Evolutionary conservation across 345 rosid genomes (phyloP).

Genomic region (Eucalyptus regnans): DNA sequence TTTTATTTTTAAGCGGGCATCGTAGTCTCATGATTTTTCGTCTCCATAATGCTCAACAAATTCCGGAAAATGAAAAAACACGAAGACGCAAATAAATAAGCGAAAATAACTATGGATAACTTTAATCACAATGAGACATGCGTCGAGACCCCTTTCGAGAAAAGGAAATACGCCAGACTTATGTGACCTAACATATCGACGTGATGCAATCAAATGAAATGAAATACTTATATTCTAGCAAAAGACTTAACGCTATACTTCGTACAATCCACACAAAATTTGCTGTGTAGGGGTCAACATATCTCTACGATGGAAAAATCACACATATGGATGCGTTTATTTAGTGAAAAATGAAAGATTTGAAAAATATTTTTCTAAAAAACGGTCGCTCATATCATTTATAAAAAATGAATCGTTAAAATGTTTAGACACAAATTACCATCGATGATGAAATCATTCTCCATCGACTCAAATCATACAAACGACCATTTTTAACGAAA

Average conservation of each 20-base stretch:
- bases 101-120: neutral
- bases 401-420: rapidly evolving
- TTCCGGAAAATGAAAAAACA: neutral
- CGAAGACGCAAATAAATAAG: neutral
- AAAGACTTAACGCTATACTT: rapidly evolving
- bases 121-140: neutral
- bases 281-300: too few relatives aligned
- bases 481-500: rapidly evolving
- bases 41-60: neutral
- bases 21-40: neutral
- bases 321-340: rapidly evolving
- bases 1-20: neutral
- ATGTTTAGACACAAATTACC: rapidly evolving
- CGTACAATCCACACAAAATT: too few relatives aligned
- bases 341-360: rapidly evolving
- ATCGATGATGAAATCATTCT: rapidly evolving
- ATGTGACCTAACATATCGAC: neutral
- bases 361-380: rapidly evolving
- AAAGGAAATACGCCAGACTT: neutral
- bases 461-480: rapidly evolving
- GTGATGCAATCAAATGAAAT: neutral
- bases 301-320: rapidly evolving
- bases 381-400: rapidly evolving
- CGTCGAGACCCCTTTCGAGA: rapidly evolving
- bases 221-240: neutral